phyloP scores from a whole-genome alignment of 441 rosid genomes.

The Gossypium gossypioides region DNA sequence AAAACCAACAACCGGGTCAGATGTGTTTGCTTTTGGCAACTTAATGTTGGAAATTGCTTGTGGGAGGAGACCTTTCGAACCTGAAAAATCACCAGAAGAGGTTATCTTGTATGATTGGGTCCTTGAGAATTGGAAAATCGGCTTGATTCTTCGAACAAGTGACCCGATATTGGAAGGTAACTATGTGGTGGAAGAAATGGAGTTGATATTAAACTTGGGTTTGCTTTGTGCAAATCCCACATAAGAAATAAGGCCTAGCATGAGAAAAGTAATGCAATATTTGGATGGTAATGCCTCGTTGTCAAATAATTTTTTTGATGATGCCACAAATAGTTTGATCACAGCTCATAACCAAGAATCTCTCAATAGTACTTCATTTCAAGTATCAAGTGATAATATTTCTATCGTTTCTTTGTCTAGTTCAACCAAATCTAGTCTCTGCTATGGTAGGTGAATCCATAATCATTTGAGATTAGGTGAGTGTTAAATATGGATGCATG shows the following conservation, averaged over 20 bases:
- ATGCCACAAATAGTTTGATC: neutral
- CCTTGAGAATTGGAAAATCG: slow-evolving; percentile 32
- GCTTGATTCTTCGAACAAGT: slow-evolving; percentile 24
- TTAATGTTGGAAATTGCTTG: slow-evolving; percentile 53
- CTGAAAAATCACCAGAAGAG: slow-evolving; percentile 16
- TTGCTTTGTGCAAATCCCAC: slow-evolving; percentile 31
- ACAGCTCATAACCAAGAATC: neutral
- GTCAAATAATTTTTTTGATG: slow-evolving; percentile 18
- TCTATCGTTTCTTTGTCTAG: neutral
- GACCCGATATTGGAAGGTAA: slow-evolving; percentile 39
- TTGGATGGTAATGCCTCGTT: slow-evolving; percentile 29
- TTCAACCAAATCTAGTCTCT: neutral
- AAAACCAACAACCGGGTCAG: slow-evolving; percentile 41
- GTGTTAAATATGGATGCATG: neutral
- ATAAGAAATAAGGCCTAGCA: slow-evolving; percentile 29
- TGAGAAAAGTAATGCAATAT: slow-evolving; percentile 36
- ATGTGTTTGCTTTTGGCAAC: slow-evolving; percentile 53
- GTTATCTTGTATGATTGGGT: slow-evolving; percentile 40
- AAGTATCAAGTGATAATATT: neutral
- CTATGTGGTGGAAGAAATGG: slow-evolving; percentile 36
- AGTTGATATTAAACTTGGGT: slow-evolving; percentile 47
- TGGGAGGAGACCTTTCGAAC: slow-evolving; percentile 46
- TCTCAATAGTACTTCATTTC: neutral
- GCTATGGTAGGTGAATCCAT: neutral
- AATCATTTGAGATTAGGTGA: neutral